Evolutionary conservation across 179 eudicot genomes (phyloP), one percentile per base, ranked within the genome.

Genomic region (Carnegiea gigantea): DNA sequence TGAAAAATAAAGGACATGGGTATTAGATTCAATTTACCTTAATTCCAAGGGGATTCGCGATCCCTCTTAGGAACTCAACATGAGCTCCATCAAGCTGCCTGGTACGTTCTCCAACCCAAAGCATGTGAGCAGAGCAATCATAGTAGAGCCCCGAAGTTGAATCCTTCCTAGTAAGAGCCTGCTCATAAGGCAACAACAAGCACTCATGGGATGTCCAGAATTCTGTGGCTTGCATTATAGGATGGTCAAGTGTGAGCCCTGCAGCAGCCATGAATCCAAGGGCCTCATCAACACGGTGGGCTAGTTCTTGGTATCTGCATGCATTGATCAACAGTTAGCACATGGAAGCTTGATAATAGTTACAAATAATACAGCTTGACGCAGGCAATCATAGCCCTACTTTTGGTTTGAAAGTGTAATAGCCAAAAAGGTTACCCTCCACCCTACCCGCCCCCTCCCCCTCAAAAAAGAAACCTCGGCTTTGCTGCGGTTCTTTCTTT

Each of bases 201-300:
- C 94, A 91, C 83, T 91, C 94, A 76, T 91, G 94, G 68, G 94
- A 91, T 78, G 91, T 89, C 91, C 91, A 89, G 64, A 89, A 89
- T 68, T 89, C 91, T 17, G 91, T 89, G n/a, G 90, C 83, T 78
- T 78, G 84, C 94, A 91, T 86, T 36, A 88, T 28, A n/a, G 94
- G 91, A 77, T 91, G 91, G 68, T 91, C 94, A 57, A 86, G 86
- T 18, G 92, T 86, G 30, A 91, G 88, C 23, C 94, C 94, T 72
- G 91, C 92, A 79, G 92, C 94, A 65, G 91, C 84, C 94, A 91
- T 91, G 65, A 91, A 91, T 76, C 92, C 94, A 68, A 91, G 90
- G 30, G 94, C 92, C 86, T 91, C 94, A 36, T 91, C 94, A 17
- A 91, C 94, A 38, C 91, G 88, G 82, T 80, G 87, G 75, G 94